These are phyloP conservation scores for Penicillium sclerotigenum DNA, from an alignment of 2,329 filamentous ascomycete species.

Conservation along the genomic window DNA sequence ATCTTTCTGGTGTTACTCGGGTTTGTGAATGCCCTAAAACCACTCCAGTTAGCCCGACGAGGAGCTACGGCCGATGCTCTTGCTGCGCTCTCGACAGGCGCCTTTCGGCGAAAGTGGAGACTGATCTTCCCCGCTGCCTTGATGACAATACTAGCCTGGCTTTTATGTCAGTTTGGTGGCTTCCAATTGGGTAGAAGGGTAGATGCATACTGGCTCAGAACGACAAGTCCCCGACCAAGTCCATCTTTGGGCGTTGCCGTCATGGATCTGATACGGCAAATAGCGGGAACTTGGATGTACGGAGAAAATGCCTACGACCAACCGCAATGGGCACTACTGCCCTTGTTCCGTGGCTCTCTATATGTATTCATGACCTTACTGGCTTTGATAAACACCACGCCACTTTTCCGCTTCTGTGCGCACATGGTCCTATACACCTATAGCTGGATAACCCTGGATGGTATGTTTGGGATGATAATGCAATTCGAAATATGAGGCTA, in stretches of 20 bases:
- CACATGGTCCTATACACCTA: constrained; percentile 50
- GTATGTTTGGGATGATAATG: constrained; percentile 12
- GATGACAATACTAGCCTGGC: constrained; percentile 56
- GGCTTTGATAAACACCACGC: constrained; percentile 50
- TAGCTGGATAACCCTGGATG: constrained; percentile 36
- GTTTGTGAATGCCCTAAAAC: constrained; percentile 62
- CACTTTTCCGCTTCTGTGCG: constrained; percentile 50
- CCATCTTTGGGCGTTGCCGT: constrained; percentile 44
- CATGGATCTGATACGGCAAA: constrained; percentile 44
- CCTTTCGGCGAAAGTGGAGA: constrained; percentile 57
- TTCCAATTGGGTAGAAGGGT: constrained; percentile 56
- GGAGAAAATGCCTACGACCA: constrained; percentile 54
- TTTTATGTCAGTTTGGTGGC: constrained; percentile 55
- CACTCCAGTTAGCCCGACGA: constrained; percentile 54
- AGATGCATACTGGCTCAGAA: constrained; percentile 59
- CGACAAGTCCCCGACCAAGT: constrained; percentile 47
- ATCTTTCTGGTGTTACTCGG: constrained; percentile 65
- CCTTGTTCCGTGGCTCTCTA: constrained; percentile 55
- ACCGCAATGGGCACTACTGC: constrained; percentile 58
- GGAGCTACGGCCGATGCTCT: constrained; percentile 56
- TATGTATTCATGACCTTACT: constrained; percentile 55
- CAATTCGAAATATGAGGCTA: neutral
- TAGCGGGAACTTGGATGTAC: constrained; percentile 53
- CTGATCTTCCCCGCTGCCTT: constrained; percentile 57
- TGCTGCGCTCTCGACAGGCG: constrained; percentile 54